Evolutionary conservation across 2,329 filamentous ascomycete genomes (phyloP).

Genomic region (Leptodontidium sp.): DNA sequence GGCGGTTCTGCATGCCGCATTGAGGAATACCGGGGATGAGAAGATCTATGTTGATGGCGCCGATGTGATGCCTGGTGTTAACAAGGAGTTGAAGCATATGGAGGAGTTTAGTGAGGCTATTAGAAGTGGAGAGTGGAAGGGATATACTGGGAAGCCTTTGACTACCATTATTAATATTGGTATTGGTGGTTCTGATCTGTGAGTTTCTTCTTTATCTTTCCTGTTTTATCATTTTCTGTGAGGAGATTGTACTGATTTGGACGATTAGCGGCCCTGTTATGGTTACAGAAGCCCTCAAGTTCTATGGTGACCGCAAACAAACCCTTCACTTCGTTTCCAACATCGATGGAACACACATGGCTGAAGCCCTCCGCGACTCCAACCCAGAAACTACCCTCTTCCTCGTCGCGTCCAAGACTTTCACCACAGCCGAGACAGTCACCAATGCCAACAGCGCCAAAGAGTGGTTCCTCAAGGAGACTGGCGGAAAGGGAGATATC

Average conservation of each 20-base stretch:
- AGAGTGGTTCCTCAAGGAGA: constrained; percentile 91
- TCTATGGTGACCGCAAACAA: constrained; percentile 85
- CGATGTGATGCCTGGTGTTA: constrained; percentile 94
- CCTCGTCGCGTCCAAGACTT: constrained; percentile 98
- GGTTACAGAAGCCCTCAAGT: constrained; percentile 97
- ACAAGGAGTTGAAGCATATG: constrained; percentile 93
- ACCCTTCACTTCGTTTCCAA: constrained; percentile 99
- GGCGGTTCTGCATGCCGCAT: constrained; percentile 93
- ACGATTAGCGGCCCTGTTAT: constrained; percentile 85
- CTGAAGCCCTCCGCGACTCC: constrained; percentile 86
- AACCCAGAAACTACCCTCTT: constrained; percentile 99
- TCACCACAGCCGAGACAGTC: constrained; percentile 96
- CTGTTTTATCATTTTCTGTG: neutral
- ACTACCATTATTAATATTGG: constrained; percentile 97
- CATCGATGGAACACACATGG: constrained; percentile 98
- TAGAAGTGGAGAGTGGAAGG: constrained; percentile 94
- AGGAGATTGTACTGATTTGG: constrained; percentile 36
- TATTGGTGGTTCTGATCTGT: constrained; percentile 98
- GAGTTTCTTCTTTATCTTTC: constrained; percentile 53
- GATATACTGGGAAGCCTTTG: constrained; percentile 96
- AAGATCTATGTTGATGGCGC: constrained; percentile 85
- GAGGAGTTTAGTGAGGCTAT: constrained; percentile 97
- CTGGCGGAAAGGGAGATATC: constrained; percentile 79
- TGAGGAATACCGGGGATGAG: constrained; percentile 89
- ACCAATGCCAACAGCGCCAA: constrained; percentile 99